Percentiles rank a stretch among this genome's conserved stretches.
Conservation (phyloP, 305 asterid species). For the Solanum hybrid region DNA sequence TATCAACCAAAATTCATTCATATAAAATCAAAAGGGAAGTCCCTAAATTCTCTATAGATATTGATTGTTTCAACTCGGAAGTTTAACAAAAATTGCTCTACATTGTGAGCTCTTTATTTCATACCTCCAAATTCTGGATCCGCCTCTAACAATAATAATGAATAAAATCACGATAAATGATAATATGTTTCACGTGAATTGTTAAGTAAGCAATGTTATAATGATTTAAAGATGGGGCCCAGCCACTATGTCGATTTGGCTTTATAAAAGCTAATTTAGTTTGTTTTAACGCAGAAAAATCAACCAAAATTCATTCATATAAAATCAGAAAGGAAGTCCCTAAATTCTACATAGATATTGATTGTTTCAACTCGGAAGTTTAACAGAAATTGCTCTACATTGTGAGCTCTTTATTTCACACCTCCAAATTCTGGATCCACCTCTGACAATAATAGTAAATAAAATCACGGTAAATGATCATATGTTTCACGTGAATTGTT, state of each 20-base stretch:
- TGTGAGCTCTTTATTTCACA: neutral
- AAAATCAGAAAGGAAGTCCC: neutral
- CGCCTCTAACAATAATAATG: neutral
- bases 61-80: neutral
- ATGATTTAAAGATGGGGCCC: neutral
- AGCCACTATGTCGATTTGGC: neutral
- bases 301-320: neutral
- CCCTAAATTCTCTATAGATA: neutral
- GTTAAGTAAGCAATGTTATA: neutral
- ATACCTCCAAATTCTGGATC: too few species aligned
- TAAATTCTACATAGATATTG: neutral
- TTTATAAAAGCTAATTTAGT: neutral
- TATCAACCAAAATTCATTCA: neutral
- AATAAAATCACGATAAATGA: neutral
- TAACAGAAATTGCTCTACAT: neutral
- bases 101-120: neutral
- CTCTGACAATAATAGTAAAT: neutral
- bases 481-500: neutral
- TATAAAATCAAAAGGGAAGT: neutral
- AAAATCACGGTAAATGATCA: neutral
- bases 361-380: neutral
- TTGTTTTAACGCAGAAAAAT: neutral
- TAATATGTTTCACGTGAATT: neutral
- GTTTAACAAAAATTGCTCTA: neutral
- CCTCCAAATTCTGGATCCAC: neutral